Conservation (phyloP, 805 yeast genomes). For the Sugiyamaella boreocaroliniensis region DNA sequence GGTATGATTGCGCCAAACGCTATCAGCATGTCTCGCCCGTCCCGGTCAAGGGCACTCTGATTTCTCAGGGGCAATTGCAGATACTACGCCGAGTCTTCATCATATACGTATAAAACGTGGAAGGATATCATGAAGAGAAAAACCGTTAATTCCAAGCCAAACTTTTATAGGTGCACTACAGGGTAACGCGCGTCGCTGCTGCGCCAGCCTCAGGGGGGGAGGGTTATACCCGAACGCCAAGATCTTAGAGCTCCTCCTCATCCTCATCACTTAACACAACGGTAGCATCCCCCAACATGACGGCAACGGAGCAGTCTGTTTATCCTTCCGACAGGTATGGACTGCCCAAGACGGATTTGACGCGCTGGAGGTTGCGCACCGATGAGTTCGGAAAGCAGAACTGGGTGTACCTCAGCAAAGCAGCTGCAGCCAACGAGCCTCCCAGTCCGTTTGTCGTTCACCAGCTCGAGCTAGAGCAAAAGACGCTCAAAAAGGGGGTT, state of each 20-base stretch:
- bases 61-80: conserved; percentile 20
- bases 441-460: conserved; percentile 30
- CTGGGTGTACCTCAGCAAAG: conserved; percentile 56
- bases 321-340: conserved; percentile 60
- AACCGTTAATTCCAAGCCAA: not conserved
- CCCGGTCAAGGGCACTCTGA: conserved; percentile 27
- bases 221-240: no score
- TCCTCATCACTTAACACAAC: no score
- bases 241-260: no score
- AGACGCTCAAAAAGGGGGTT: conserved; percentile 15
- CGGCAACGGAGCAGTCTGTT: no score
- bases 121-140: conserved; percentile 20
- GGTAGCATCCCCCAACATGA: no score
- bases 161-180: no score
- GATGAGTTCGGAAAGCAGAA: conserved; percentile 69
- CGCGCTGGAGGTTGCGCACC: conserved; percentile 67
- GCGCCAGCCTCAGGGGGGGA: no score
- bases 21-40: conserved; percentile 25
- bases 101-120: conserved; percentile 30
- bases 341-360: conserved; percentile 59
- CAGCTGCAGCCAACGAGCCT: conserved; percentile 27
- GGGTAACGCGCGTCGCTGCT: no score
- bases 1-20: conserved; percentile 28
- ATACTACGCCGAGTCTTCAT: conserved; percentile 26
- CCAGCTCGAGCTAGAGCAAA: conserved; percentile 27